Evolutionary conservation across 1,139 yeast species (phyloP), one percentile per base, ranked within the genome.

Genomic region (Nakaseomyces kungkrabaensis): DNA sequence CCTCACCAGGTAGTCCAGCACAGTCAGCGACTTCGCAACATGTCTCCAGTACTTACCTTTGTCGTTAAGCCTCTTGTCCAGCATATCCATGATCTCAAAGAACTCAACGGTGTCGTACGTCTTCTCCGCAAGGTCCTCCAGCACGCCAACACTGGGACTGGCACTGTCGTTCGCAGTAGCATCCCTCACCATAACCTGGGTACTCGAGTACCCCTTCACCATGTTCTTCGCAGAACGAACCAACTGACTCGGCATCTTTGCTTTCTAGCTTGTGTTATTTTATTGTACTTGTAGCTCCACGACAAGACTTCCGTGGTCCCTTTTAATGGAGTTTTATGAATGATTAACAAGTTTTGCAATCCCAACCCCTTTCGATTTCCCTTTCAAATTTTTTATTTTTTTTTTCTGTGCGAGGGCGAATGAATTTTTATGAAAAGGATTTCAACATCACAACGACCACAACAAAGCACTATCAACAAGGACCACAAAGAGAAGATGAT

Each of bases 11-110:
- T 84, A 92, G 63, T 92, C 97, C 61, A 92, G 75, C 11, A 92
- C 85, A 1, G 96, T 86, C 59, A 92, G 74, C 1, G 95, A 81
- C 68, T 92, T 94, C 56, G 95, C 92, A 44, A 92, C 92, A 68
- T 92, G 99, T 58, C 97, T 79, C 98, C 98, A 92, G 70, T 92
- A 87, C 68, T 90, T 92, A 53, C 98, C 98, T 72, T 90, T 90
- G 65, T 92, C 98, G 64, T 92, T 92, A 59, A 94, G 74, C 57
- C 99, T 78, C 59, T 90, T 82, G 69, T 90, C 98, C 49, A 92
- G 70, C 88, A 94, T 89, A 64, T 92, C 97, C 96, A 92, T 86
- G 46, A 92, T 81, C 62, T 90, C 96, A 62, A 88, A 76, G 59
- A 90, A 82, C 59, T 88, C 96, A 6, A 86, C 81, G 56, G 72